Conservation (phyloP, 2,329 filamentous ascomycete genomes). For the Hypoxylon sp. region DNA sequence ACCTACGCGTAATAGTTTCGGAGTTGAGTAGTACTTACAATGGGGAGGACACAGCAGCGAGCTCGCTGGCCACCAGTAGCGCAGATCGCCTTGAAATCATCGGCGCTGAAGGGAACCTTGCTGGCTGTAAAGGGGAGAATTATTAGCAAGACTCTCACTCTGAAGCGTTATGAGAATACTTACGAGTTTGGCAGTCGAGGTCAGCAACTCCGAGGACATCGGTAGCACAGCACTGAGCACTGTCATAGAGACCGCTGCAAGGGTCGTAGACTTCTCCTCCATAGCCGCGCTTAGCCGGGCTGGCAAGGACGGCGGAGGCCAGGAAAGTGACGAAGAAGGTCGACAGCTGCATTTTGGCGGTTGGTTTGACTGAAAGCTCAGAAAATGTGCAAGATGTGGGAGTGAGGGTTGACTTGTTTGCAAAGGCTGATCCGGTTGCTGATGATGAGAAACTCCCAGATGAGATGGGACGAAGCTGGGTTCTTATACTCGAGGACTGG, state of each 20-base stretch:
- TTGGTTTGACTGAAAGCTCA: slow-evolving; percentile 33
- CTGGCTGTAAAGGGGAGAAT: slow-evolving; percentile 49
- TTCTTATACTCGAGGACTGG: slow-evolving; percentile 48
- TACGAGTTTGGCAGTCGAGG: slow-evolving; percentile 65
- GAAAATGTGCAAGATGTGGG: slow-evolving; percentile 40
- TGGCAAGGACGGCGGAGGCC: slow-evolving; percentile 49
- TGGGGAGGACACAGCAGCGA: slow-evolving; percentile 67
- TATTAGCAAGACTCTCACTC: slow-evolving; percentile 11
- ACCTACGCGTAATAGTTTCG: neutral
- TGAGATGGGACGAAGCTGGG: slow-evolving; percentile 22
- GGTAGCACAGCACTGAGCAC: slow-evolving; percentile 72
- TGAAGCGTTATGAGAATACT: slow-evolving; percentile 12
- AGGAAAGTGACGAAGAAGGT: slow-evolving; percentile 50
- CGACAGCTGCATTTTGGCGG: slow-evolving; percentile 52
- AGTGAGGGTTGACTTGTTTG: slow-evolving; percentile 37
- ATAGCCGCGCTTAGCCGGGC: slow-evolving; percentile 41
- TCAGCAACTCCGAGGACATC: slow-evolving; percentile 65
- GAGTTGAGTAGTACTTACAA: slow-evolving; percentile 52
- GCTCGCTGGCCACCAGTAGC: slow-evolving; percentile 61
- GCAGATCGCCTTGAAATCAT: slow-evolving; percentile 63
- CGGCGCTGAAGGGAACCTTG: slow-evolving; percentile 56
- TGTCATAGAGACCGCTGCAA: slow-evolving; percentile 61
- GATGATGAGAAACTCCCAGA: slow-evolving; percentile 32
- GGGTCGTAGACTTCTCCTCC: slow-evolving; percentile 54
- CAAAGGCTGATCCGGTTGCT: slow-evolving; percentile 39